These are phyloP conservation scores for Candida nonsorbophila DNA, from an alignment of 805 yeast genomes.

Conservation along the genomic window DNA sequence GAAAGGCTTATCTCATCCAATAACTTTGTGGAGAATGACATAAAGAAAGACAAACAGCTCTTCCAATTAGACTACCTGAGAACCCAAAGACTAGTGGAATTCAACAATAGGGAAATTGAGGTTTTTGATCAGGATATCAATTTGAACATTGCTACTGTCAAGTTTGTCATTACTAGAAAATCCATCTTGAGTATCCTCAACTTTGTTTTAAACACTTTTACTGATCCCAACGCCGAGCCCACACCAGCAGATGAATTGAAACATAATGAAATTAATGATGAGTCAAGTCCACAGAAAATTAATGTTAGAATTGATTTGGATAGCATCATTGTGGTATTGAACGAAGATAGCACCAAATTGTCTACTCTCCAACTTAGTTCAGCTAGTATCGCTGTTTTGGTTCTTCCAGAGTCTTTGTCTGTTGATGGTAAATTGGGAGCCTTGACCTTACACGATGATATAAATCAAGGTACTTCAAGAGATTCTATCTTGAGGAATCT, in stretches of 20 bases:
- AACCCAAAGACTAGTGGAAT: conserved; percentile 53
- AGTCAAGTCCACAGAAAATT: conserved; percentile 67
- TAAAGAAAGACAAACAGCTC: conserved; percentile 29
- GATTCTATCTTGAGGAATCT: conserved; percentile 59
- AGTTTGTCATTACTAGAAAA: conserved; percentile 68
- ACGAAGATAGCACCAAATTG: conserved; percentile 77
- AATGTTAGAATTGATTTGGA: conserved; percentile 64
- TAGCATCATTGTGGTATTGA: conserved; percentile 67
- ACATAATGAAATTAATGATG: conserved; percentile 58
- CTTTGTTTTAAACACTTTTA: conserved; percentile 79
- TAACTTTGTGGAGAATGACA: conserved; percentile 24
- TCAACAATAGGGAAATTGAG: conserved; percentile 50
- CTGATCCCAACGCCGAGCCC: conserved; percentile 67
- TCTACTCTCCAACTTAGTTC: conserved; percentile 75
- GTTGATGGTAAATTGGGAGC: conserved; percentile 73
- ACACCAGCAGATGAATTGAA: conserved; percentile 66
- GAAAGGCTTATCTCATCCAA: conserved; percentile 67
- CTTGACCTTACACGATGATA: conserved; percentile 69
- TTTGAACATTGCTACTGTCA: conserved; percentile 72
- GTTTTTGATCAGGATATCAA: conserved; percentile 74
- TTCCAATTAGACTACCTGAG: conserved; percentile 58
- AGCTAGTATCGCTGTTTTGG: conserved; percentile 60
- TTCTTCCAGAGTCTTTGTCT: conserved; percentile 75
- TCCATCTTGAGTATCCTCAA: conserved; percentile 75
- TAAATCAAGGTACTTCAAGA: conserved; percentile 55